Evolutionary conservation across 164 flowering plant genomes (phyloP).

Genomic region (Cinnamomum chago): DNA sequence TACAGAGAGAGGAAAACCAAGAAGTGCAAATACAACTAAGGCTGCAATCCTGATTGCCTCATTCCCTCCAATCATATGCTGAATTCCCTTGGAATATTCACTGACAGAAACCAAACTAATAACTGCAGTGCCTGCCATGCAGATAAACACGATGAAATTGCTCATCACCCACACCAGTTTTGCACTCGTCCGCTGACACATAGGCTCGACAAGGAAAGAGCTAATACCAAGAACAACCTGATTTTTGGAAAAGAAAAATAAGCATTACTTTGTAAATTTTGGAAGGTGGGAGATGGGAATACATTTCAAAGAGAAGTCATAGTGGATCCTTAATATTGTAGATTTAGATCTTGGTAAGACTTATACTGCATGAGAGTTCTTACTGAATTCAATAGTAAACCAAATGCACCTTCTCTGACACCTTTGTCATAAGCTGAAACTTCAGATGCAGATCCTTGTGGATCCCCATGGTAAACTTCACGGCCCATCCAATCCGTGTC

Average conservation of each 20-base stretch:
- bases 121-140: slow-evolving; percentile 88
- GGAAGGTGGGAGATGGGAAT: no score
- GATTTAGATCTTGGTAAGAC: slow-evolving; percentile 1
- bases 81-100: slow-evolving; percentile 50
- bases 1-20: slow-evolving; percentile 95
- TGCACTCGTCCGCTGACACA: slow-evolving; percentile 79
- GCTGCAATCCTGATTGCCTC: slow-evolving; percentile 51
- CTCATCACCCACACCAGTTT: slow-evolving; percentile 87
- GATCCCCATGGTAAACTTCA: slow-evolving; percentile 95
- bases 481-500: slow-evolving; percentile 99
- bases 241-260: slow-evolving; percentile 4
- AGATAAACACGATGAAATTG: slow-evolving; percentile 82
- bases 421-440: slow-evolving; percentile 71
- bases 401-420: slow-evolving; percentile 99
- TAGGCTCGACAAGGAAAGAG: slow-evolving; percentile 86
- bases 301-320: no score
- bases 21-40: slow-evolving; percentile 74
- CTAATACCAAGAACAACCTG: slow-evolving; percentile 94
- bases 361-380: slow-evolving; percentile 51
- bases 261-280: no score
- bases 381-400: slow-evolving; percentile 99
- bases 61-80: slow-evolving; percentile 56
- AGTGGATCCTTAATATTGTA: no score
- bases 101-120: slow-evolving; percentile 64
- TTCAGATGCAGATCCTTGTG: slow-evolving; percentile 53